Evolutionary conservation across 306 rosid genomes (phyloP).

Genomic region (Ormosia emarginata): DNA sequence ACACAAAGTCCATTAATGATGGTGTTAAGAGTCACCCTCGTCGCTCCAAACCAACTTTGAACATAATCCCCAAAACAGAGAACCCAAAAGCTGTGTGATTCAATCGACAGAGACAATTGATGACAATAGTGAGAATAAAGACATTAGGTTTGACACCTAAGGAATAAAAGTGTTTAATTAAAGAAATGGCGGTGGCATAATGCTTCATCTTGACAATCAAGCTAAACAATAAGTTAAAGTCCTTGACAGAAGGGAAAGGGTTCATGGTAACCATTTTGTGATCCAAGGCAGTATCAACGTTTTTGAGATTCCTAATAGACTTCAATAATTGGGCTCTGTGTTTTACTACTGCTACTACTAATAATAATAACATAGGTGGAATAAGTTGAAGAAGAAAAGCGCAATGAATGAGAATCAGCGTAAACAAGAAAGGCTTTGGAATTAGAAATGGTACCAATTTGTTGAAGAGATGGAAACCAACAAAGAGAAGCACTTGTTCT

Average conservation of each 20-base stretch:
- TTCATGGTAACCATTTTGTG: neutral
- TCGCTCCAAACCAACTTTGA: conserved; percentile 9
- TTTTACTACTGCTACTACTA: neutral
- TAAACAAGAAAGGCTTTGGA: no score
- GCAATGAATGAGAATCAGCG: neutral
- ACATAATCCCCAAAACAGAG: neutral
- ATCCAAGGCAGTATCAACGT: neutral
- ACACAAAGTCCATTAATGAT: conserved; percentile 22
- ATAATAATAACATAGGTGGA: neutral
- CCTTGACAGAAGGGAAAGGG: conserved; percentile 6
- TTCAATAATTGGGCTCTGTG: neutral
- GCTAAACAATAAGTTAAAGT: neutral
- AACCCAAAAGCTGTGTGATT: neutral
- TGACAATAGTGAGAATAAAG: neutral
- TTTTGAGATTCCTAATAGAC: neutral
- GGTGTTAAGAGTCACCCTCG: neutral
- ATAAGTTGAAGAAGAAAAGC: neutral
- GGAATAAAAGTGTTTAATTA: neutral
- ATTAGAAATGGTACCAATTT: no score
- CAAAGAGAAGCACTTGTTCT: no score
- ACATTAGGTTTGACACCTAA: neutral
- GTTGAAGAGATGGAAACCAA: no score
- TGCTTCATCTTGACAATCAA: neutral
- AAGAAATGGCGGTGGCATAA: neutral
- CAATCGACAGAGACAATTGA: conserved; percentile 17